Base-by-base conservation (phyloP, 1,284 basidiomycete species). In the Mycena sp. region DNA sequence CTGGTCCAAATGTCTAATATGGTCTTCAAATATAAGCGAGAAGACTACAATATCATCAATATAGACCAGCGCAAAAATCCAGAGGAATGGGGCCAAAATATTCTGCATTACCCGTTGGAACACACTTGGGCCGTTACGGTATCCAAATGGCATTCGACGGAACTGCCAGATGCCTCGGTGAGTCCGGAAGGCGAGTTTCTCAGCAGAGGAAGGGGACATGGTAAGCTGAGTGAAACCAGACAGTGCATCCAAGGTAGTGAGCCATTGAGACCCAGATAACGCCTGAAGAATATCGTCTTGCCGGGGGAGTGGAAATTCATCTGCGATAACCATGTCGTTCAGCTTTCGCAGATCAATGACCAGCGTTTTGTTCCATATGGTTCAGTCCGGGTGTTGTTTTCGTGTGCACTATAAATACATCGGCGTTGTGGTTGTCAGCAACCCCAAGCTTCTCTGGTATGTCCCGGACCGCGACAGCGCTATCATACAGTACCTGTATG, bases 181-280 rank as follows among this genome's bases (percentile, higher is more conserved):
- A 1, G 74, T 74, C 19, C 73, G 58, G 35, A 65, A 79, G 0
- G 76, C 76, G 0, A 74, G 73, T 57, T 76, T 75, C 30, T 72
- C 63, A 9, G 61, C 55, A 51, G 46, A 48, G 23, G 38, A 45
- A 1, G 35, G 6, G 10, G 48, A 7, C 3, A 67, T 26, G 11
- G 46, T 51, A 19, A 67, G 40, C 25, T 63, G 65, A 2, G 57
- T 64, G 21, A 67, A 64, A 16, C 65, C 65, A 35, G 62, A 48
- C 3, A 64, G 41, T 0, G 61, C 62, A 41, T 67, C 62, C 3
- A 67, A 32, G 7, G 54, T 48, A 1, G 63, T 48, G 9, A 76
- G 65, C 38, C 61, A 69, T 49, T 69, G 56, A 35, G 71, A 63
- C 0, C 74, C 73, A 4, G 67, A 58, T 1, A 76, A 40, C 50